These are phyloP conservation scores for Papilionanthe hybrid DNA, from an alignment of 116 monocot genomes.

Conservation along the genomic window DNA sequence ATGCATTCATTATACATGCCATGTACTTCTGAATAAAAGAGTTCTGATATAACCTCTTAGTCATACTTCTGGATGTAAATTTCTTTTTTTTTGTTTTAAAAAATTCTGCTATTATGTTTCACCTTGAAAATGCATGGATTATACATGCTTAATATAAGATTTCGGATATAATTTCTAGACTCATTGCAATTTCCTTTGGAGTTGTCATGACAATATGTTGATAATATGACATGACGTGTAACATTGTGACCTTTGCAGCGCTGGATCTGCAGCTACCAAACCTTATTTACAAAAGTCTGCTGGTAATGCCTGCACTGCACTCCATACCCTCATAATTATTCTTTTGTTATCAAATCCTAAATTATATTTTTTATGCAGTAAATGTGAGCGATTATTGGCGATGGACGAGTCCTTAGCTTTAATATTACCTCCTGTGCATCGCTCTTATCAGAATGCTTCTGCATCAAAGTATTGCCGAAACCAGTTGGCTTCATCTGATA, in stretches of 20 bases:
- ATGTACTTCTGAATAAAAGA: not conserved
- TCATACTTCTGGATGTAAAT: not conserved
- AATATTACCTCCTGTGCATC: conserved; percentile 78
- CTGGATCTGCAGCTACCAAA: conserved; percentile 77
- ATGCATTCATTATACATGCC: not conserved
- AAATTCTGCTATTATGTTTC: not conserved
- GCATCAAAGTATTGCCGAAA: conserved; percentile 11
- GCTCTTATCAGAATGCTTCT: conserved; percentile 34
- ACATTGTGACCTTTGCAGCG: conserved; percentile 40
- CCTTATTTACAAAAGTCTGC: conserved; percentile 67
- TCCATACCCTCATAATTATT: not conserved
- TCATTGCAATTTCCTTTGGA: not conserved
- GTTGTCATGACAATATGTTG: not conserved
- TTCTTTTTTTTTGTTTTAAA: not conserved
- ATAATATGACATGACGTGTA: not conserved
- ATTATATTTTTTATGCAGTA: conserved; percentile 44
- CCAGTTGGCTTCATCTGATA: conserved; percentile 28
- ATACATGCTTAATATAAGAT: not conserved
- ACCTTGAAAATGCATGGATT: not conserved
- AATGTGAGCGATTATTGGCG: conserved; percentile 56
- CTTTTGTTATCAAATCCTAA: not conserved
- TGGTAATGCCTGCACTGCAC: conserved; percentile 33
- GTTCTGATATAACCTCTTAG: not conserved
- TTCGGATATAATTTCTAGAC: not conserved
- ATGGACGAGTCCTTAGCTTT: conserved; percentile 67